These are phyloP conservation scores for Neonectria sp. DNA, from an alignment of 2,329 filamentous ascomycete species.

Conservation along the genomic window DNA sequence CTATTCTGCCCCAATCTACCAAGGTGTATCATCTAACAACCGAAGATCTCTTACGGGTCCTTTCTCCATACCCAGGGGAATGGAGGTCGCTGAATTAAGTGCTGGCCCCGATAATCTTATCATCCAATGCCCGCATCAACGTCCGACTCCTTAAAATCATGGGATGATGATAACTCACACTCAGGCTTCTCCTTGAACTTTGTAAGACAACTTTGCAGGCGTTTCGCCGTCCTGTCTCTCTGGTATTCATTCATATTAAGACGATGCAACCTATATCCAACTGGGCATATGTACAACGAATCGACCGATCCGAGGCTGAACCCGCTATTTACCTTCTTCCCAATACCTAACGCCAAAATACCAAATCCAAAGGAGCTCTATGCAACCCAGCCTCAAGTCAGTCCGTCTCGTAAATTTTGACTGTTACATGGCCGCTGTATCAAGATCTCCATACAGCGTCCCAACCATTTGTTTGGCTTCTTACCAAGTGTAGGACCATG, in stretches of 20 bases:
- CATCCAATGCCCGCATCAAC: no score
- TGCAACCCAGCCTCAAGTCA: not conserved
- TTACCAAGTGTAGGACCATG: not conserved
- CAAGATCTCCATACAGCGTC: not conserved
- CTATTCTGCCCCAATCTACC: no score
- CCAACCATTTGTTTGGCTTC: not conserved
- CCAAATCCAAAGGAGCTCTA: constrained; percentile 13
- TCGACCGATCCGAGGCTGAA: not conserved
- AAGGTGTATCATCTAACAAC: not conserved
- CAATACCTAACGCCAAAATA: constrained; percentile 16
- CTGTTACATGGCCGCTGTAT: not conserved
- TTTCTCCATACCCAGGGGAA: no score
- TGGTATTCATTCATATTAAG: not conserved
- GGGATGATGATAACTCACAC: not conserved
- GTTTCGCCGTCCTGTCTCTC: not conserved
- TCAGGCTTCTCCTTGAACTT: not conserved
- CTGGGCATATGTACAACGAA: constrained; percentile 17
- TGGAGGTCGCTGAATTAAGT: not conserved
- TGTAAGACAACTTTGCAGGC: no score
- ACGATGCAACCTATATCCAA: not conserved
- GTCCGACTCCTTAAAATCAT: not conserved
- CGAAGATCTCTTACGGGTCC: not conserved
- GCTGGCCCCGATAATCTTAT: no score
- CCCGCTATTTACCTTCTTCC: not conserved
- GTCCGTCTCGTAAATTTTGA: not conserved